phyloP scores from a whole-genome alignment of 108 stramenopile species.

The Cyclostephanos invisitatus region DNA sequence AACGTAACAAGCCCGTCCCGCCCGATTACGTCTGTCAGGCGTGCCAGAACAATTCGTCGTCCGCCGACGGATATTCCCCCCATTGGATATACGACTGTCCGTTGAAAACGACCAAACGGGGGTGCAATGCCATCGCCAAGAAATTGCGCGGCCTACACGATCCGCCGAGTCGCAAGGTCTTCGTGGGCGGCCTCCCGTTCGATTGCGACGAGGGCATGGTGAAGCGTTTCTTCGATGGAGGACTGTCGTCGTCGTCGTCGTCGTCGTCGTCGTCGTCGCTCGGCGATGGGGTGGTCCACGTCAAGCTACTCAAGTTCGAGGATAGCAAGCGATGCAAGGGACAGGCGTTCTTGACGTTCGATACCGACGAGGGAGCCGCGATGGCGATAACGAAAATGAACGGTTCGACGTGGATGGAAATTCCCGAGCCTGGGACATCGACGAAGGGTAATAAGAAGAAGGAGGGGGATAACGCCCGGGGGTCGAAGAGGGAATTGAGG shows the following conservation, averaged over 20 bases:
- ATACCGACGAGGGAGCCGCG: slow-evolving; percentile 62
- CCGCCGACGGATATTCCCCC: not conserved
- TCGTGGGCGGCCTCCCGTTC: slow-evolving; percentile 85
- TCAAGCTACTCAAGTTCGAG: slow-evolving; percentile 75
- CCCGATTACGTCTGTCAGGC: slow-evolving; percentile 81
- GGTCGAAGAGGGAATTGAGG: slow-evolving; percentile 59
- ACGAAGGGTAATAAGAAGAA: slow-evolving; percentile 44
- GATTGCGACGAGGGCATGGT: slow-evolving; percentile 65
- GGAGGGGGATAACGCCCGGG: not conserved
- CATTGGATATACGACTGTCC: slow-evolving; percentile 95
- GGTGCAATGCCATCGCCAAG: slow-evolving; percentile 71
- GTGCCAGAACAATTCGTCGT: slow-evolving; percentile 64
- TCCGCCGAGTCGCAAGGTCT: slow-evolving; percentile 75
- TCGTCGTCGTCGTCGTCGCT: not conserved
- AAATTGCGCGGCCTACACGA: slow-evolving; percentile 67
- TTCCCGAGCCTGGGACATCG: slow-evolving; percentile 34
- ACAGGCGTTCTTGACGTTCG: slow-evolving; percentile 76
- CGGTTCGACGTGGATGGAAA: slow-evolving; percentile 53
- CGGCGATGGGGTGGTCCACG: slow-evolving; percentile 51
- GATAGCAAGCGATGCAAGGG: slow-evolving; percentile 89
- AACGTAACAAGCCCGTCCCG: slow-evolving; percentile 79
- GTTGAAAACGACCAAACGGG: slow-evolving; percentile 62
- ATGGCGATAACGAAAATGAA: slow-evolving; percentile 68
- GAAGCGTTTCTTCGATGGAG: slow-evolving; percentile 54
- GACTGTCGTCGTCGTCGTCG: not conserved